A percentile compares a stretch with the other conserved stretches of the same genome.
Conservation (phyloP, 345 rosid species). For the Lepidium africanum region DNA sequence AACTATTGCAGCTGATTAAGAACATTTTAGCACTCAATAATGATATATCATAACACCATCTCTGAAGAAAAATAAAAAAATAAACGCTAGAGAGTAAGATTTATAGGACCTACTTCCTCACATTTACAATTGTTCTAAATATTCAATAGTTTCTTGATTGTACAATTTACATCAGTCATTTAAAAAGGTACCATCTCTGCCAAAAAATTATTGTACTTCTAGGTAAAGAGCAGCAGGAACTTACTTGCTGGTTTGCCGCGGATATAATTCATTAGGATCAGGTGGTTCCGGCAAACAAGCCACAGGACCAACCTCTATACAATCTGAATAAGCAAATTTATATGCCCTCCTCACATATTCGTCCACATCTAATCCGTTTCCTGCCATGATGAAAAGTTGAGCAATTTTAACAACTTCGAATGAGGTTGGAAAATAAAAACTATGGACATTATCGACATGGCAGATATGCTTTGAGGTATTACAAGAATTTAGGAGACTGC, state of each 20-base stretch:
- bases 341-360: conserved; percentile 97
- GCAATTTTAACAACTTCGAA: not conserved
- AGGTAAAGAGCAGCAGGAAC: conserved; percentile 13
- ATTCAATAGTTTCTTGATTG: conserved; percentile 1
- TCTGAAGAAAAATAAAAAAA: not conserved
- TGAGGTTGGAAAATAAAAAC: not conserved
- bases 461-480: not conserved
- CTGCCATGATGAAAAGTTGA: conserved; percentile 33
- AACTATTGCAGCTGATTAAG: not conserved
- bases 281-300: conserved; percentile 95
- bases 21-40: not conserved
- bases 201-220: not conserved
- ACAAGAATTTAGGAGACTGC: not conserved
- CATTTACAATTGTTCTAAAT: not conserved
- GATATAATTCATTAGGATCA: conserved; percentile 88
- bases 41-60: not conserved
- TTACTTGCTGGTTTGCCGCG: conserved; percentile 90
- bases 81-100: not conserved
- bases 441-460: not conserved
- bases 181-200: not conserved
- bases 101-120: not conserved
- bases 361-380: conserved; percentile 97
- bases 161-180: conserved; percentile 7
- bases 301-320: conserved; percentile 90
- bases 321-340: conserved; percentile 96